Conservation (phyloP, 345 rosid genomes). For the Punica granatum region DNA sequence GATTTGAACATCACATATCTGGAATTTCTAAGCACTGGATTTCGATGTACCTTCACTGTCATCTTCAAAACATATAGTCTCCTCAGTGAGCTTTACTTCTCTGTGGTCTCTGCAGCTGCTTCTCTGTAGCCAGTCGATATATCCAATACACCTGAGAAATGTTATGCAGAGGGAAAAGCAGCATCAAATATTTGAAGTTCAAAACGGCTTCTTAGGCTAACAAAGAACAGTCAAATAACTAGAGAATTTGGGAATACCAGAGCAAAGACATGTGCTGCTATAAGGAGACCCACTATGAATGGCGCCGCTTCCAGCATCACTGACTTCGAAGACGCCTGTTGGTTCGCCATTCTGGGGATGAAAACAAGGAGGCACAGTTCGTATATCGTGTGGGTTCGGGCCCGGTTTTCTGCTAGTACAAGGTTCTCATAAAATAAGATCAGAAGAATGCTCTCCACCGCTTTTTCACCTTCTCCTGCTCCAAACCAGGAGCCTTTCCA, state of each 20-base stretch:
- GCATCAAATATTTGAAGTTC: neutral
- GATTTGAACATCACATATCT: neutral
- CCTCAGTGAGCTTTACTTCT: conserved; percentile 2
- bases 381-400: too few species aligned
- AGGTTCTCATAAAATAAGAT: too few species aligned
- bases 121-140: neutral
- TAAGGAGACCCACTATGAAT: neutral
- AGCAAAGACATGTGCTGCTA: conserved; percentile 1
- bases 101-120: neutral
- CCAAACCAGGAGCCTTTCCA: neutral
- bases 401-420: too few species aligned
- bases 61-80: neutral
- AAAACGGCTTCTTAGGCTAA: neutral
- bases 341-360: neutral
- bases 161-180: neutral
- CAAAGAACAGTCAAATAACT: too few species aligned
- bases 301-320: neutral
- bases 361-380: neutral
- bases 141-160: neutral
- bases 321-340: neutral
- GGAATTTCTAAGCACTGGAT: neutral
- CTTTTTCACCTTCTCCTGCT: neutral
- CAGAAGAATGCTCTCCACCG: neutral
- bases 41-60: neutral
- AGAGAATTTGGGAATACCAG: neutral